A percentile compares a stretch with the other conserved stretches of the same genome.
phyloP scores from a whole-genome alignment of 768 basidiomycete genomes.

The Tulasnella sp. region DNA sequence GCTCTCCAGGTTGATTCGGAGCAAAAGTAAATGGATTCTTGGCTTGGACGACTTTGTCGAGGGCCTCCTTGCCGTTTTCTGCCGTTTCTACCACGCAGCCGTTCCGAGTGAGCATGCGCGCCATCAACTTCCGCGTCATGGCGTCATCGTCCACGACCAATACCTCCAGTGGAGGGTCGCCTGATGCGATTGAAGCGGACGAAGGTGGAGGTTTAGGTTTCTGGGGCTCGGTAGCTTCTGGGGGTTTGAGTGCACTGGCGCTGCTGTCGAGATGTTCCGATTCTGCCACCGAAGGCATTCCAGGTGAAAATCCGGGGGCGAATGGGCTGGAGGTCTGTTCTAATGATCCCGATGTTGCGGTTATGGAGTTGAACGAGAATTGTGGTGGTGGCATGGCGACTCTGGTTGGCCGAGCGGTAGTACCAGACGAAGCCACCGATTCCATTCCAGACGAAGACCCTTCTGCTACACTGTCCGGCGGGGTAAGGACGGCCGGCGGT shows the following conservation, averaged over 20 bases:
- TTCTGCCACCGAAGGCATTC: not conserved
- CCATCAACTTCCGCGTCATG: constrained; percentile 80
- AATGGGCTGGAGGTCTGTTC: constrained; percentile 5
- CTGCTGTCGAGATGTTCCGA: not conserved
- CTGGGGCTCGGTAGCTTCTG: constrained; percentile 24
- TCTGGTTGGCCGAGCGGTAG: not conserved
- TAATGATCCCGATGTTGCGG: constrained; percentile 12
- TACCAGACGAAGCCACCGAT: not conserved
- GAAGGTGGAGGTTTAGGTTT: constrained; percentile 32
- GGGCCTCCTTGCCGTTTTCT: constrained; percentile 79
- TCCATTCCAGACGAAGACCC: not conserved
- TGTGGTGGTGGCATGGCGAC: constrained; percentile 24
- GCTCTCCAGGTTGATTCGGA: not conserved
- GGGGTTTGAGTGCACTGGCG: not conserved
- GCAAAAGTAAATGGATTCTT: constrained; percentile 25
- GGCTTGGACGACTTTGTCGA: constrained; percentile 67
- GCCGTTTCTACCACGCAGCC: constrained; percentile 80
- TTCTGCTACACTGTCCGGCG: not conserved
- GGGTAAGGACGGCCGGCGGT: not conserved
- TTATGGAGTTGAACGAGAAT: constrained; percentile 20
- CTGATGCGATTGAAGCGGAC: constrained; percentile 13
- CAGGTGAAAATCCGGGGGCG: not conserved
- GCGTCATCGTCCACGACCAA: constrained; percentile 85
- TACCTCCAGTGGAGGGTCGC: constrained; percentile 56
- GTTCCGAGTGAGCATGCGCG: constrained; percentile 71